Base-by-base conservation (phyloP, 495 filamentous ascomycete species). In the Talaromyces nanjingensis region DNA sequence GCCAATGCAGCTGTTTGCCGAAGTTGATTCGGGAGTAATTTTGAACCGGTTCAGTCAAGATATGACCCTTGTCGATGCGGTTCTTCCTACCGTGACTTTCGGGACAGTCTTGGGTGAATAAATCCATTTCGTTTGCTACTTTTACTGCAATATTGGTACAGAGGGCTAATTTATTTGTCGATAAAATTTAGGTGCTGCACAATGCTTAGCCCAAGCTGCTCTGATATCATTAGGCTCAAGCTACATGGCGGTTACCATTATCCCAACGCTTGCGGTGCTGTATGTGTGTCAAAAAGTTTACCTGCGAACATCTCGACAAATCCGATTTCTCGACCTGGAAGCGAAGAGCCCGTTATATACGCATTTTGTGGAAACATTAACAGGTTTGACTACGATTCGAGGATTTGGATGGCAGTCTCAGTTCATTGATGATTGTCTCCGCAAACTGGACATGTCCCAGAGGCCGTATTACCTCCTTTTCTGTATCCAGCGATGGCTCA, bases 261-360 rank as follows among this genome's bases (percentile, higher is more conserved):
- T 2, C 69, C 75, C 20, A 81, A 80, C 4, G 80, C 79, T 5
- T 70, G 37, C 66, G 14, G 52, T 74, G 0, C 59, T 82, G n/a
- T 83, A 73, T 39, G 12, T 77, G 3, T 64, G 83, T 2, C 83
- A 87, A 62, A 77, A 76, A 16, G 74, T 81, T 66, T 86, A 86
- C 56, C 74, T 87, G 0, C 74, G 79, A n/a, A 74, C 93, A 7
- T 91, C 79, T 45, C 78, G 83, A 1, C 84, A 86, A 65, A 67
- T 87, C 4, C 80, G 84, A n/a, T 68, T 86, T 7, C 73, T 87
- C n/a, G 84, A 86, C 29, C 68, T 85, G 1, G 83, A 85, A 71
- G 74, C 79, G 18, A 80, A 81, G 67, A 72, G 81, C 0, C 79
- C 82, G 0, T 69, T 86, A 0, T 83, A 76, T 56, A 75, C 80